Conservation (phyloP, 441 rosid species). For the Croton setiger region DNA sequence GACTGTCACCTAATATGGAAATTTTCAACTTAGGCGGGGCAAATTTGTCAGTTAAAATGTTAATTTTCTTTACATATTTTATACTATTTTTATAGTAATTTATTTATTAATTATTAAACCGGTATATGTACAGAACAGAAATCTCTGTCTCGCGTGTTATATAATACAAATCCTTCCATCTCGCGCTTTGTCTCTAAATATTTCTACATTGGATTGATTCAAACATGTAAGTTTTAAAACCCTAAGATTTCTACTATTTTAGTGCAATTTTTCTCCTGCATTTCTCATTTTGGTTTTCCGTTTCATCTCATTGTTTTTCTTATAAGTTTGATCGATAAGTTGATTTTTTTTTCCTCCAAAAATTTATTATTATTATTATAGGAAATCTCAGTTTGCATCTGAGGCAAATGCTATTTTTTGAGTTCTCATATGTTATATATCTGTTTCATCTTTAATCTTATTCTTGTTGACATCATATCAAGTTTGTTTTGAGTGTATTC, state of each 20-base stretch:
- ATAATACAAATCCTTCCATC: background rate
- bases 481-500: background rate
- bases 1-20: background rate
- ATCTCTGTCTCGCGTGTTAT: constrained; percentile 3
- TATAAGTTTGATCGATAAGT: background rate
- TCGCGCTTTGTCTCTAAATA: background rate
- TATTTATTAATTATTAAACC: background rate
- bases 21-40: constrained; percentile 28
- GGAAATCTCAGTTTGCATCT: background rate
- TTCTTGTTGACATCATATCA: background rate
- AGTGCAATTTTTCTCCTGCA: background rate
- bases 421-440: background rate
- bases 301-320: background rate
- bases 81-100: background rate
- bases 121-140: constrained; percentile 2
- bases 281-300: background rate
- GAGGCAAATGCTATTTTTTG: background rate
- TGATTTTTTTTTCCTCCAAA: background rate
- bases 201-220: constrained; percentile 1
- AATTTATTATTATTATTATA: background rate
- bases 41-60: constrained; percentile 20
- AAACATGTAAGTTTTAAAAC: constrained; percentile 16
- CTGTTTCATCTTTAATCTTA: background rate
- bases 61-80: background rate
- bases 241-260: background rate